Conservation (phyloP, 257 asterid genomes). For the Eustoma russellianum region DNA sequence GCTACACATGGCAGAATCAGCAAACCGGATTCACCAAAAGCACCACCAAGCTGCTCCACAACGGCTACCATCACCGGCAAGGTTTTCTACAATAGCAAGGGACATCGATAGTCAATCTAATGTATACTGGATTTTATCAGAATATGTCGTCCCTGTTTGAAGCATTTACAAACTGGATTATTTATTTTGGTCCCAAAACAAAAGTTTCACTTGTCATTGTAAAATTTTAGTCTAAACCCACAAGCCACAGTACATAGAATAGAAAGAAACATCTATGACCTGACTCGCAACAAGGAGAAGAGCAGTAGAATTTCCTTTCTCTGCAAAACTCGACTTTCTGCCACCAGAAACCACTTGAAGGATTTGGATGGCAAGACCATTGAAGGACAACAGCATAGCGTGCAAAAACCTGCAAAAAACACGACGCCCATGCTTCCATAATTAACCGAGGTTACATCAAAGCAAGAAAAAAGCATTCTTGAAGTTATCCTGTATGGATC, state of each 20-base stretch:
- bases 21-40: conserved; percentile 84
- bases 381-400: conserved; percentile 47
- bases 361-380: conserved; percentile 38
- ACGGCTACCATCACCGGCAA: conserved; percentile 97
- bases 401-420: conserved; percentile 65
- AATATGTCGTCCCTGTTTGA: background rate
- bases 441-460: conserved; percentile 4
- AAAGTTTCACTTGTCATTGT: background rate
- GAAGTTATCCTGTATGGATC: background rate
- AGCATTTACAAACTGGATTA: background rate
- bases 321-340: conserved; percentile 48
- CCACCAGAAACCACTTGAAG: conserved; percentile 51
- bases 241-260: background rate
- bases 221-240: background rate
- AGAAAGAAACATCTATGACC: conserved; percentile 30
- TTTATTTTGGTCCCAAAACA: background rate
- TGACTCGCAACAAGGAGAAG: conserved; percentile 83
- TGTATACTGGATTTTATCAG: too few species aligned
- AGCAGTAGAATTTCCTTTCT: conserved; percentile 65
- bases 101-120: background rate
- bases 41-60: conserved; percentile 92
- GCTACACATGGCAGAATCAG: conserved; percentile 94
- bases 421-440: conserved; percentile 5
- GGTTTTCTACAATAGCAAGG: conserved; percentile 53
- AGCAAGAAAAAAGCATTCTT: background rate